These are phyloP conservation scores for Pistacia atlantica DNA, from an alignment of 345 rosid genomes.

Conservation along the genomic window DNA sequence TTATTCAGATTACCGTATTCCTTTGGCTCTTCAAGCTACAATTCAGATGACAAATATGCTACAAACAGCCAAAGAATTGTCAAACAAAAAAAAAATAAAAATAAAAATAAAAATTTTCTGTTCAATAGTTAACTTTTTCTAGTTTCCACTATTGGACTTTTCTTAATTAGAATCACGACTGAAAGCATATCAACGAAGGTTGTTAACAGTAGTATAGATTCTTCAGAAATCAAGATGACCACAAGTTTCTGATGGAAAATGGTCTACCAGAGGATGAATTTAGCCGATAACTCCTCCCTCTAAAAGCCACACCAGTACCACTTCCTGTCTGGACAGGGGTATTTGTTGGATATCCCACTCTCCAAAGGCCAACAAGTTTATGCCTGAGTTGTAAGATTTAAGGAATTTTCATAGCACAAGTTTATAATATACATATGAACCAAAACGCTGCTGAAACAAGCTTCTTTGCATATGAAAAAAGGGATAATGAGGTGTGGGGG, in stretches of 20 bases:
- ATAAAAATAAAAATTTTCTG: background rate
- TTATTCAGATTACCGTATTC: background rate
- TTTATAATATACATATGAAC: background rate
- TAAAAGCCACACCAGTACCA: conserved; percentile 24
- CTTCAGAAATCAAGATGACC: conserved; percentile 4
- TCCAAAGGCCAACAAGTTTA: conserved; percentile 30
- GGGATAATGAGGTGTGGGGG: background rate
- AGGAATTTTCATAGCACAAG: conserved; percentile 13
- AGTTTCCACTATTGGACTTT: background rate
- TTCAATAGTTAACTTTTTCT: background rate
- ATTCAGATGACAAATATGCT: background rate
- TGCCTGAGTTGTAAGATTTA: conserved; percentile 23
- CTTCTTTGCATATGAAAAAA: background rate
- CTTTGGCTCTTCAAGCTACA: background rate
- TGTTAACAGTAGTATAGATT: background rate
- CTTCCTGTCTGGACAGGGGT: conserved; percentile 24
- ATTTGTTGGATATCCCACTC: conserved; percentile 27
- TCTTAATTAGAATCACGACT: background rate
- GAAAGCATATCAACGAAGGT: background rate
- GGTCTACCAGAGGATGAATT: conserved; percentile 7
- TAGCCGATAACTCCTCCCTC: conserved; percentile 36
- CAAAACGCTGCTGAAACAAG: background rate
- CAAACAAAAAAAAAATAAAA: background rate
- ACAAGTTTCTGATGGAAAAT: background rate
- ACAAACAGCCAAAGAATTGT: background rate